Evolutionary conservation across 805 yeast genomes (phyloP).

Genomic region (Ogataea nitratoaversa): DNA sequence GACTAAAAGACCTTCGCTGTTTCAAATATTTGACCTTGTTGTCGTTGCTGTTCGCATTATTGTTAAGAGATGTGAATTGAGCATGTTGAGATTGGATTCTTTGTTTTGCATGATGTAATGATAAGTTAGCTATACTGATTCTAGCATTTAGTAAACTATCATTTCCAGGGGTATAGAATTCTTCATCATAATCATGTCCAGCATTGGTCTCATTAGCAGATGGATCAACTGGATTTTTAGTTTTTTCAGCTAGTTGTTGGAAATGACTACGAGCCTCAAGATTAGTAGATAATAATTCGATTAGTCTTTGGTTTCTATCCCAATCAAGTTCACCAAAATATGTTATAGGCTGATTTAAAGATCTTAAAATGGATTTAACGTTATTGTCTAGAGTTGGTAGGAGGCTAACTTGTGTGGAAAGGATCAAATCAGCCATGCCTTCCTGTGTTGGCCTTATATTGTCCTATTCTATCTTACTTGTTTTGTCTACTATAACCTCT

Average conservation of each 20-base stretch:
- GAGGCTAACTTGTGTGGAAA: constrained; percentile 12
- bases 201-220: constrained; percentile 8
- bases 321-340: constrained; percentile 55
- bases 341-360: constrained; percentile 53
- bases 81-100: constrained; percentile 37
- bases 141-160: constrained; percentile 51
- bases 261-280: constrained; percentile 19
- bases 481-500: too few relatives aligned
- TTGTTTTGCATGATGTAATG: constrained; percentile 42
- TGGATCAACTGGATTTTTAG: not conserved
- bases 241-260: constrained; percentile 5
- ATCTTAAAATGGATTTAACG: constrained; percentile 47
- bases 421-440: too few relatives aligned
- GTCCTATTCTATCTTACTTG: too few relatives aligned
- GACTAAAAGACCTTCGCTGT: constrained; percentile 14
- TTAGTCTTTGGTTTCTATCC: constrained; percentile 53
- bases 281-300: constrained; percentile 37
- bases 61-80: not conserved
- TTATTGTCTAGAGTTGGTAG: constrained; percentile 67
- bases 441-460: too few relatives aligned
- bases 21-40: constrained; percentile 23
- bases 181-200: constrained; percentile 62
- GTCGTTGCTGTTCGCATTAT: constrained; percentile 18
- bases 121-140: constrained; percentile 43
- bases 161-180: constrained; percentile 80